Evolutionary conservation across 345 rosid species (phyloP).

Genomic region (Euphorbia tirucalli): DNA sequence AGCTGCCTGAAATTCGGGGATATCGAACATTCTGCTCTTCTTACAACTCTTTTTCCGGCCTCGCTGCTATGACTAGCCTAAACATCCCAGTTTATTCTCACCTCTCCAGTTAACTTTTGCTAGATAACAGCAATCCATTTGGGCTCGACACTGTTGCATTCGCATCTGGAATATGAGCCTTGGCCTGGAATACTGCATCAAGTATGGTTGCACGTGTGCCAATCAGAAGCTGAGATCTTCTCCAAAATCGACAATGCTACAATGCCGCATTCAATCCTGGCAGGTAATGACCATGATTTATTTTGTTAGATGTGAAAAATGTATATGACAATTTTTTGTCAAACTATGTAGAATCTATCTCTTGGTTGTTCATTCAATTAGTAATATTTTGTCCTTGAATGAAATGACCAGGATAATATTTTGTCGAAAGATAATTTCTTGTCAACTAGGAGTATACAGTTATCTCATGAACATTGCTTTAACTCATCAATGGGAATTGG

Average conservation of each 20-base stretch:
- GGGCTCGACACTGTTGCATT: conserved; percentile 29
- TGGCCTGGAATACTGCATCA: conserved; percentile 15
- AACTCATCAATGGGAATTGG: no score
- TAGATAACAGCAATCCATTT: conserved; percentile 19
- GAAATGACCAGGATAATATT: no score
- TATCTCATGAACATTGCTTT: no score
- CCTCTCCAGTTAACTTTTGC: conserved; percentile 25
- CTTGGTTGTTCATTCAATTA: not conserved
- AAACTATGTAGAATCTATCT: not conserved
- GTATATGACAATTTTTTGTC: not conserved
- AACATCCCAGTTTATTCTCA: conserved; percentile 30
- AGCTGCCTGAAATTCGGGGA: conserved; percentile 33
- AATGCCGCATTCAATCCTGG: not conserved
- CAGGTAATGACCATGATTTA: conserved; percentile 5
- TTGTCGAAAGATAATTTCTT: no score
- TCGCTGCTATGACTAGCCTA: conserved; percentile 33
- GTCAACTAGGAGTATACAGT: no score
- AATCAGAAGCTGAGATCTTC: conserved; percentile 1
- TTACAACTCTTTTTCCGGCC: conserved; percentile 27
- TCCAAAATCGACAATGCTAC: not conserved
- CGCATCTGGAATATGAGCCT: conserved; percentile 16
- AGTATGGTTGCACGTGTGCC: not conserved
- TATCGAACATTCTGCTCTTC: conserved; percentile 32
- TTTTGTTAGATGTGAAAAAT: not conserved
- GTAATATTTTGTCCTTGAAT: not conserved